Evolutionary conservation across 225 moss, liverwort and hornwort genomes (phyloP).

Genomic region (Climacium dendroides): DNA sequence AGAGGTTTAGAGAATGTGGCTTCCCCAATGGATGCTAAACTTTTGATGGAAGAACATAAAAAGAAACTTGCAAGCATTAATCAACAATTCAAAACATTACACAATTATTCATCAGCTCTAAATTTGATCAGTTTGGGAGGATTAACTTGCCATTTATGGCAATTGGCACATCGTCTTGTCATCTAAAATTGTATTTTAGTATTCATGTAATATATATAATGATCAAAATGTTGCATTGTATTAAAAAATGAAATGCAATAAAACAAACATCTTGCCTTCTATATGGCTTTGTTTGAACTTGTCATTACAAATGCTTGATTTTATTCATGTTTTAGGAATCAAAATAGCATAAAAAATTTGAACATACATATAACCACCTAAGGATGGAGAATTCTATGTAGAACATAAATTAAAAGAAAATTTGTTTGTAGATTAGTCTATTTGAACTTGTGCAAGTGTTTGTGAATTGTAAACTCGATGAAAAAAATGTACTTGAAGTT

Average conservation of each 20-base stretch:
- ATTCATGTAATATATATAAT: background rate
- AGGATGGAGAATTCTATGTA: background rate
- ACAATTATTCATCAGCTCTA: constrained; percentile 34
- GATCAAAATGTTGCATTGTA: background rate
- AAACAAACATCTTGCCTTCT: background rate
- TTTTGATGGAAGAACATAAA: background rate
- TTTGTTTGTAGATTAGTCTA: background rate
- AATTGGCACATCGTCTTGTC: constrained; percentile 29
- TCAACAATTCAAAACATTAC: constrained; percentile 21
- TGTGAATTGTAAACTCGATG: rapidly evolving
- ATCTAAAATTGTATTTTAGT: background rate
- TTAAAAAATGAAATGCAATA: background rate
- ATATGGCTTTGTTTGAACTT: rapidly evolving
- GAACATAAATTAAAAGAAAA: rapidly evolving
- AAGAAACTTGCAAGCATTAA: constrained; percentile 2
- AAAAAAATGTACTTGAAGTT: background rate
- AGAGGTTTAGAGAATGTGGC: background rate
- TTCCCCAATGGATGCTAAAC: background rate
- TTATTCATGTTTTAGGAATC: rapidly evolving
- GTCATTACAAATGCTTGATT: background rate
- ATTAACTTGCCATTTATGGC: constrained; percentile 64
- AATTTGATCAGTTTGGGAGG: constrained; percentile 49
- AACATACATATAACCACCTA: rapidly evolving
- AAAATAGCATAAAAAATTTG: rapidly evolving
- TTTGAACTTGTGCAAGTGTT: rapidly evolving